Base-by-base conservation (phyloP, 257 asterid species). In the Scutellaria galericulata region DNA sequence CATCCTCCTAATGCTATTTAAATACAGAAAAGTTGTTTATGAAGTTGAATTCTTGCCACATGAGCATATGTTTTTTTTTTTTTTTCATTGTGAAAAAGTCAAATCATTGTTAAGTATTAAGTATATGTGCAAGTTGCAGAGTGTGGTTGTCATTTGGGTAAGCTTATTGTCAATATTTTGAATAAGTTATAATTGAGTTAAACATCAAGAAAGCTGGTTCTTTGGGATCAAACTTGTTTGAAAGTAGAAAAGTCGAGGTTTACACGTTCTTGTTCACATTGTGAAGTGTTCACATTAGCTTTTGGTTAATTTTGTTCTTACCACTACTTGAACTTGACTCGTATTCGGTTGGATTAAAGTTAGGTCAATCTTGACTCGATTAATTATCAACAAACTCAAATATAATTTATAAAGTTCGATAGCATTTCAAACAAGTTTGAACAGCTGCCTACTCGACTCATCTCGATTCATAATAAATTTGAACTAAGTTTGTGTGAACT, bases 71-170 rank as follows among this genome's bases (percentile, higher is more conserved):
- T 31, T 31, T 31, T 31, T 31, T 31, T 2, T 1, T 31, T 31
- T 31, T 11, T 56, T 44, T 64, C 63, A 12, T 52, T 41, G 40
- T 60, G n/a, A 45, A 22, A 64, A 79, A 75, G 77, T 64, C 66
- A 39, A 63, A 13, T 47, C 3, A 7, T n/a, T 53, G 52, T 13
- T 0, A 20, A 27, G 9, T 22, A 37, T 54, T 53, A 53, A 75
- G 55, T 66, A 66, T 37, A 18, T 31, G 37, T 31, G 70, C 82
- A 70, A 77, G 37, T 60, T 77, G 82, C 0, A 35, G 42, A 53
- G 73, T 41, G 4, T 56, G 70, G 72, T 62, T 75, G 80, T 74
- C 80, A 77, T 73, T 73, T 68, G 5, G 66, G 47, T 77, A 65
- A 68, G 53, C 48, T 35, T 64, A 60, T 61, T 27, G 35, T 57